phyloP scores from a whole-genome alignment of 1,284 basidiomycete species.

The Amanita bisporigera region DNA sequence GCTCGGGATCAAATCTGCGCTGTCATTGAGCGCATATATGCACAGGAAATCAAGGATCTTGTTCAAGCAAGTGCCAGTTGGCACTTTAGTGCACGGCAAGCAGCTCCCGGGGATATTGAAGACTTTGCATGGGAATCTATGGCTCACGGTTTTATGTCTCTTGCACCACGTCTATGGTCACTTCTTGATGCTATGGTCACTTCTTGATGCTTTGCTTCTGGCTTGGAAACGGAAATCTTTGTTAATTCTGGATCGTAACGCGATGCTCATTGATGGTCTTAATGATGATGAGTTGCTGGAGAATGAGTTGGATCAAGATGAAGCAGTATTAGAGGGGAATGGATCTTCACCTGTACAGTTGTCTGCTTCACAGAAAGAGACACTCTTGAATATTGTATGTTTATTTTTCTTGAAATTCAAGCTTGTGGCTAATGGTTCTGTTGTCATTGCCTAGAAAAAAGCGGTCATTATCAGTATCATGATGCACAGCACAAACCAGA shows the following conservation, averaged over 20 bases:
- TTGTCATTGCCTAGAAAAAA: conserved; percentile 29
- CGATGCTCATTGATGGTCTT: neutral
- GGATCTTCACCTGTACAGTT: neutral
- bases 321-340: neutral
- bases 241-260: neutral
- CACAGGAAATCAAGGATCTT: neutral
- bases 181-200: too few species aligned
- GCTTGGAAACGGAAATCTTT: neutral
- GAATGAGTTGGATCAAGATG: conserved; percentile 3
- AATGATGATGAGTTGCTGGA: conserved; percentile 3
- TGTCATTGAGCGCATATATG: neutral
- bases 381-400: conserved; percentile 2
- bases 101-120: neutral
- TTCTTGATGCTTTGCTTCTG: conserved; percentile 4
- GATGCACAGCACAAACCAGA: conserved; percentile 34
- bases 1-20: neutral
- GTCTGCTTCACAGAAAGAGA: conserved; percentile 2
- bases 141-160: neutral
- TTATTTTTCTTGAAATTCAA: conserved; percentile 13
- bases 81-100: conserved; percentile 3
- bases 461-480: conserved; percentile 36
- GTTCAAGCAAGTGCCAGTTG: neutral
- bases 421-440: conserved; percentile 22
- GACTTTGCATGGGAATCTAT: neutral
- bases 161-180: neutral